Base-by-base conservation (phyloP, 2,329 filamentous ascomycete species). In the Cadophora malorum region DNA sequence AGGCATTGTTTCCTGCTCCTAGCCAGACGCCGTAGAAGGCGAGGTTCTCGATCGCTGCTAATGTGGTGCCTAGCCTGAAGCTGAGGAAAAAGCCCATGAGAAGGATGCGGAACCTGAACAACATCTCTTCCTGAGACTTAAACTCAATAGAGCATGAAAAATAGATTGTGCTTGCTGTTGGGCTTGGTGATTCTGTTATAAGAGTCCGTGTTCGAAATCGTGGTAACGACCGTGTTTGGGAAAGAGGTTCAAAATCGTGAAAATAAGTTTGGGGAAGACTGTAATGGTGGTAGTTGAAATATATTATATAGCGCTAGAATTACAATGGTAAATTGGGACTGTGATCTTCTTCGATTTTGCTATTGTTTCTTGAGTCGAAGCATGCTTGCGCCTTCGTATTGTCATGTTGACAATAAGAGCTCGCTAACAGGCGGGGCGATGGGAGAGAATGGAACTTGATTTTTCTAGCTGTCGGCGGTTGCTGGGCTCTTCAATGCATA, bases 11-110 rank as follows among this genome's bases (percentile, higher is more conserved):
- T 16, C 56, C 62, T 38, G 68, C 50, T 2, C 49, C 21, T 6
- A 67, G 33, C 65, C 63, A 70, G 10, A 68, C 59, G 8, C 68
- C 68, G 19, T 60, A 68, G 65, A 70, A 70, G 3, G 16, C 23
- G 16, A 68, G 59, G 19, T 68, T 70, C 16, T 61, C n/a, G 56
- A 66, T 61, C 9, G 52, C 41, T 19, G 35, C 58, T 19, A n/a
- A 23, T 12, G n/a, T 21, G 1, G 28, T 38, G 31, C 16, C 0
- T 16, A 31, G 4, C 5, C 16, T 23, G 3, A 31, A 53, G 25
- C n/a, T 31, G 23, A 53, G 16, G 12, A 53, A 23, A 16, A 53
- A 53, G 4, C 10, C 23, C 23, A 14, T 6, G 23, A 19, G 23
- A 53, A 10, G 23, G 23, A 53, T 10, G 25, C 12, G 5, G 41